Base-by-base conservation (phyloP, 2,329 filamentous ascomycete genomes). In the Neofusicoccum laricinum region DNA sequence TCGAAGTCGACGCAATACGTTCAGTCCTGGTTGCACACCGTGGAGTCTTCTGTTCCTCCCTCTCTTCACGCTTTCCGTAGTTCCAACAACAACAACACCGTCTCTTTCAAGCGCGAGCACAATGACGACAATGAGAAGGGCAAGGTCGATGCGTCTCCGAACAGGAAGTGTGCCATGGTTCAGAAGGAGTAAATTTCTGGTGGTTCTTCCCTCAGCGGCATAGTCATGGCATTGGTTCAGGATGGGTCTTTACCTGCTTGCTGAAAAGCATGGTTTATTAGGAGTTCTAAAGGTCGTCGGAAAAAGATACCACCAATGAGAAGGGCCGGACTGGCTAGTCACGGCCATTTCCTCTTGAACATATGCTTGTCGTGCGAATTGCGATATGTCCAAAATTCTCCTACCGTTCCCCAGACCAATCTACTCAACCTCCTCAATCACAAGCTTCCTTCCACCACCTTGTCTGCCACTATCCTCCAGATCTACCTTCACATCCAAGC, bases 391-490 rank as follows among this genome's bases (percentile, higher is more conserved):
- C 10, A 30, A 6, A 30, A 30, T 6, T 19, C 36, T 21, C 2
- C 34, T 34, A 30, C 49, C 4, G 32, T 43, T 19, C n/a, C 48
- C 38, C 8, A 5, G 11, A 30, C 48, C 36, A 64, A 61, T 51
- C 71, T 77, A 89, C 71, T 88, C 86, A 68, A 89, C 79, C 75
- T 89, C 87, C 70, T 89, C 86, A 65, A 89, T 67, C 15, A 75
- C 64, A 58, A 68, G 64, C 61, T 45, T 69, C 84, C 64, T 79
- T 78, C 15, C 81, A 80, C 65, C 77, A 72, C 45, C 64, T 25
- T 50, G 58, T 45, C 68, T 62, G 11, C 21, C 17, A 43, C 10
- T 36, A 14, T 19, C 25, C 10, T 41, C 25, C 10, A 15, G 3
- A 34, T 19, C 38, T 48, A 30, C 66, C 64, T 75, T 73, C 32